A percentile compares a stretch with the other conserved stretches of the same genome.
phyloP scores from a whole-genome alignment of 2,329 filamentous ascomycete genomes.

The Raffaelea ambrosiae region DNA sequence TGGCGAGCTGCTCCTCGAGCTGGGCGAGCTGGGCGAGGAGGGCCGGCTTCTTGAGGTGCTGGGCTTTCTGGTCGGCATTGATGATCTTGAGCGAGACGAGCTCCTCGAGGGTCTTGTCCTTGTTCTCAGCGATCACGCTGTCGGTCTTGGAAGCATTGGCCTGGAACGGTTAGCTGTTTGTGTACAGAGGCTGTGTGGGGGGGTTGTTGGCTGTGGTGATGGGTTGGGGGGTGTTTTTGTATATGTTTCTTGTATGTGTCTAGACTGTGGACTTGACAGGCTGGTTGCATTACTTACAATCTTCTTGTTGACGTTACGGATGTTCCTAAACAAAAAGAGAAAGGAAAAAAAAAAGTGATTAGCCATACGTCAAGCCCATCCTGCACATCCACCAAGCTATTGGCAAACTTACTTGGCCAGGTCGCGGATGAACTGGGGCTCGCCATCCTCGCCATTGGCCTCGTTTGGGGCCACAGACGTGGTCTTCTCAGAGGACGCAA shows the following conservation, averaged over 20 bases:
- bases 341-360: neutral
- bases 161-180: constrained; percentile 27
- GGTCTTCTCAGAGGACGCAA: constrained; percentile 38
- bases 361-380: no score
- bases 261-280: no score
- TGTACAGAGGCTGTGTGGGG: neutral
- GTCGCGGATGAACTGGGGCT: constrained; percentile 78
- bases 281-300: no score
- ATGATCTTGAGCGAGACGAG: constrained; percentile 64
- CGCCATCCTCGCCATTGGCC: constrained; percentile 50
- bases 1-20: constrained; percentile 63
- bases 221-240: no score
- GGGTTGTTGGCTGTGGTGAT: neutral
- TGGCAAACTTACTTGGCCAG: constrained; percentile 66
- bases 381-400: neutral
- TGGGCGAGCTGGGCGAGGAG: constrained; percentile 61
- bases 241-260: no score
- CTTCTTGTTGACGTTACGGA: constrained; percentile 91
- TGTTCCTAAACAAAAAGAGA: constrained; percentile 49
- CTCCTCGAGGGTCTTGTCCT: constrained; percentile 63
- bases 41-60: constrained; percentile 67
- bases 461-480: constrained; percentile 34
- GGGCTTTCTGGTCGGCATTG: constrained; percentile 72
- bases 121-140: constrained; percentile 58
- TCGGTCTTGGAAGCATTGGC: constrained; percentile 66